Base-by-base conservation (phyloP, 768 basidiomycete species). In the Termitomyces sp. region DNA sequence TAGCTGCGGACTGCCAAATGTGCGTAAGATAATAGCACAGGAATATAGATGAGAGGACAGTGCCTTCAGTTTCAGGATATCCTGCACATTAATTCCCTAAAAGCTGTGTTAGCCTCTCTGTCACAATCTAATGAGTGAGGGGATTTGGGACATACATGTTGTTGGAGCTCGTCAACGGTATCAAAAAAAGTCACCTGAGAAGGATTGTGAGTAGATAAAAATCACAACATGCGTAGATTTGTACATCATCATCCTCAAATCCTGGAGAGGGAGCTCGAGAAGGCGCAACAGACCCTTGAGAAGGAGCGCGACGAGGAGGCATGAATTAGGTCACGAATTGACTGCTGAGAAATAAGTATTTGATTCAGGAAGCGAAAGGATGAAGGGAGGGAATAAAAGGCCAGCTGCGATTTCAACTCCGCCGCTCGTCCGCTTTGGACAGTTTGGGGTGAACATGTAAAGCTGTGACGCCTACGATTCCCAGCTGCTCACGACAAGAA, bases 31-130 rank as follows among this genome's bases (percentile, higher is more conserved):
- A n/a, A 8, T 34, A 34, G 24, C 24, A 31, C 46, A 46, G 16
- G 4, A 5, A 16, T n/a, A 13, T 12, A 16, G 20, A 26, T 5
- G 52, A 8, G 66, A 69, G 22, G 65, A 60, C 48, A 70, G 63
- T 48, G 86, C 91, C 74, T 97, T 97, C 60, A 98, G 84, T 73
- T 98, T 98, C 51, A 88, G 70, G 56, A 98, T 97, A 68, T 98
- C 95, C 76, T 96, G 93, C 28, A 94, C 86, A 62, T 94, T 96
- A 70, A 96, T 95, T 15, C 94, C 94, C 94, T 96, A 63, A 8
- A 41, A 28, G 34, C 46, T 46, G 47, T 51, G 45, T 52, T 41
- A 58, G 45, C 37, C 62, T 33, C 52, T 46, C 36, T 22, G 16
- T 47, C 36, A 49, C 3, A 18, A 24, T 24, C 28, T 13, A 39